Evolutionary conservation across 495 filamentous ascomycete species (phyloP).

Genomic region (Neurospora sp.): DNA sequence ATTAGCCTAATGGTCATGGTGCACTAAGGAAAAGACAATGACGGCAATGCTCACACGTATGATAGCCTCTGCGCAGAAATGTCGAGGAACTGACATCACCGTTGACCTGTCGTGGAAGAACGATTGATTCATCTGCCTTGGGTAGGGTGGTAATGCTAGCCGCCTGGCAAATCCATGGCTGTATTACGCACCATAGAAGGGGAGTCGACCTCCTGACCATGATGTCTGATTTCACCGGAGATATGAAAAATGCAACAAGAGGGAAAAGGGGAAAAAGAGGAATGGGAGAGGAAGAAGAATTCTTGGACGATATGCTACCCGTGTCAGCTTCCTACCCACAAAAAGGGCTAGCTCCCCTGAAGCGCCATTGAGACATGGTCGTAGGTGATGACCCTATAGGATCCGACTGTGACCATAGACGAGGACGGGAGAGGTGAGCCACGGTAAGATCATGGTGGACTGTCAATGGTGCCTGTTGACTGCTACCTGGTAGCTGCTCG

Average conservation of each 20-base stretch:
- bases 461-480: background rate
- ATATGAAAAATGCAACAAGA: background rate
- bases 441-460: background rate
- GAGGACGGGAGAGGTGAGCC: background rate
- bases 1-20: background rate
- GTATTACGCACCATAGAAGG: background rate
- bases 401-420: background rate
- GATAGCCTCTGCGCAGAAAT: constrained; percentile 15
- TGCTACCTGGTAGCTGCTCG: background rate
- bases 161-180: background rate
- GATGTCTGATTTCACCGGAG: background rate
- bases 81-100: constrained; percentile 5
- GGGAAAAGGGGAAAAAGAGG: background rate
- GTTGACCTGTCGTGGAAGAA: constrained; percentile 12
- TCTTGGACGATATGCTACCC: background rate
- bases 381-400: background rate
- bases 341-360: background rate
- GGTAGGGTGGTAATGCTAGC: background rate
- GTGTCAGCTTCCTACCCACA: background rate
- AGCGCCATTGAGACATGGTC: background rate
- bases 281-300: background rate
- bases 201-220: background rate
- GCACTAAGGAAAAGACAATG: background rate
- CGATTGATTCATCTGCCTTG: background rate
- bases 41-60: constrained; percentile 12